Base-by-base conservation (phyloP, 257 asterid species). In the Nicotiana paniculata region DNA sequence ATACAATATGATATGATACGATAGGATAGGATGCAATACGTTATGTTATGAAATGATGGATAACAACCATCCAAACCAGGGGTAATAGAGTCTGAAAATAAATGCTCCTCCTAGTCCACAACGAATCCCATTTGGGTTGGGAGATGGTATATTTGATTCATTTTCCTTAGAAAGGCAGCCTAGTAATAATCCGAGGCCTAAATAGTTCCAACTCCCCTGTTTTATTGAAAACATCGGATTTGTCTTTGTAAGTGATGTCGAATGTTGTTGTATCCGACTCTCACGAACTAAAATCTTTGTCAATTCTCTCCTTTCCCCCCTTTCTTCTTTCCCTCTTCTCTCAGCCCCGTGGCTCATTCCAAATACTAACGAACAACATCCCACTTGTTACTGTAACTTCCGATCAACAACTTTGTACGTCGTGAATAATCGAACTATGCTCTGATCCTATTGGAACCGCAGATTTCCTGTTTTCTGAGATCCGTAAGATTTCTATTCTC, bases 211-310 rank as follows among this genome's bases (percentile, higher is more conserved):
- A 74, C 39, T 26, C 11, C 46, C 43, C 51, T 43, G 8, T 15
- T 26, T 51, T 5, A 75, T 75, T 51, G 63, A 53, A 74, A 75
- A 75, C 80, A 75, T 51, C 62, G 80, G 80, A 74, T 72, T 46
- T 72, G 61, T 72, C 79, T 72, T 12, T 33, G 28, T 15, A 74
- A 24, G 63, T 74, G 4, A 48, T 15, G 61, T 46, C 62, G 39
- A 30, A 72, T 72, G 78, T 72, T 70, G 78, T 70, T 17, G 43
- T 75, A 51, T 75, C 51, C 33, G 16, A 8, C 33, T 9, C 6
- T 21, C 12, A 9, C 39, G 18, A 64, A 64, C 70, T 64, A 64
- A 64, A 64, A 4, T 64, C 37, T 8, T 64, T 7, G 30, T 39
- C 39, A 12, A 43, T 63, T 63, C 3, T 63, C 18, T 63, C n/a